Base-by-base conservation (phyloP, 768 basidiomycete species). In the Leccinum imitatum region DNA sequence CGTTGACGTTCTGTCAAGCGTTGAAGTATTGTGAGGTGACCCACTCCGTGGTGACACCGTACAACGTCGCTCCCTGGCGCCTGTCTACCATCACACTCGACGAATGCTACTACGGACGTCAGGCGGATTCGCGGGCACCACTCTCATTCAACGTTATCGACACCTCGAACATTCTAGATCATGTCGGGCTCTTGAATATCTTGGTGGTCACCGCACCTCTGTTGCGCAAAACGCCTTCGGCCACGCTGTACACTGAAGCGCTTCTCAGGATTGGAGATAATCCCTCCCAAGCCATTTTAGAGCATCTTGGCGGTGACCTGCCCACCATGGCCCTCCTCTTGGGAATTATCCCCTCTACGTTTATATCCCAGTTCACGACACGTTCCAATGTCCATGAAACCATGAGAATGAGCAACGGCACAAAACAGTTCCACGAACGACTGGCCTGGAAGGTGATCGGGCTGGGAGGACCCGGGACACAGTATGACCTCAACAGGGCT, bases 121-220 rank as follows among this genome's bases (percentile, higher is more conserved):
- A 33, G 19, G 58, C 63, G 1, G n/a, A 8, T 1, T 63, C 54
- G 7, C 56, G 54, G 0, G 72, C 72, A 1, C 72, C 72, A 4
- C 25, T 64, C n/a, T 65, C 60, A 10, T 74, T 75, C 59, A 64
- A 74, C 21, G 67, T 72, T 15, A 74, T 73, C 19, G 72, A 73
- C 8, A 72, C 72, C 6, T 73, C 73, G 0, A 73, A 73, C 13
- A 21, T 75, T 15, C 14, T 63, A 25, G 72, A 74, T 23, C 59
- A 69, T 6, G 33, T 59, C 1, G 74, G 72, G 1, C 56, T 74
- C 1, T 11, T 74, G n/a, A 73, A 73, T 21, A 3, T 73, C 21
- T 48, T 73, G 17, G 60, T 64, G 13, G 69, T 60, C 8, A 61
- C 68, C 1, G 62, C 56, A 21, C 69, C 71, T 6, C 62, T 73